These are phyloP conservation scores for Anthracocystis walkeri DNA, from an alignment of 1,284 basidiomycete genomes.

Conservation along the genomic window DNA sequence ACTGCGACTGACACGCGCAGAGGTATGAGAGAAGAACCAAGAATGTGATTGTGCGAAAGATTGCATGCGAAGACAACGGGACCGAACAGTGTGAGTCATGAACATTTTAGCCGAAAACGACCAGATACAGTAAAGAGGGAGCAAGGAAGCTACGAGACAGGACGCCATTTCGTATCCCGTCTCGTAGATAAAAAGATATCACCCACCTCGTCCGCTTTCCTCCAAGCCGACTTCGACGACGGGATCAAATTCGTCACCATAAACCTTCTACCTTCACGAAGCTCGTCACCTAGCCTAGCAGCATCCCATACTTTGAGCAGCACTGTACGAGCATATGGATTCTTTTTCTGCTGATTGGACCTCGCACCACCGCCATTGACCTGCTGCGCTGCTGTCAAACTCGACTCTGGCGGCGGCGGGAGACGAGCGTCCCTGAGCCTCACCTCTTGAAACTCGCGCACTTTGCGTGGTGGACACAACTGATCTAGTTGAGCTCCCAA, in stretches of 20 bases:
- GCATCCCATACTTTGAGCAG: constrained; percentile 60
- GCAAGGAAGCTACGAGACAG: constrained; percentile 2
- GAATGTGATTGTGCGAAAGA: neutral
- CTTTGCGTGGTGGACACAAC: constrained; percentile 80
- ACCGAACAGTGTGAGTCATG: too few species aligned
- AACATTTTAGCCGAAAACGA: too few species aligned
- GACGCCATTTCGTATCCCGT: constrained; percentile 75
- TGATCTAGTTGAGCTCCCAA: constrained; percentile 71
- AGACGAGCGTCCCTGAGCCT: constrained; percentile 77
- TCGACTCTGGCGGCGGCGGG: constrained; percentile 13
- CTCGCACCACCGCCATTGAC: neutral
- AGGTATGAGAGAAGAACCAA: neutral
- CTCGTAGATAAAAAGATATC: constrained; percentile 78
- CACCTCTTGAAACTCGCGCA: constrained; percentile 83
- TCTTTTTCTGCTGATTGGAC: constrained; percentile 18
- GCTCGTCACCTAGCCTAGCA: constrained; percentile 24
- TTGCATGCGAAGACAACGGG: neutral
- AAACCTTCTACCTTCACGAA: constrained; percentile 33
- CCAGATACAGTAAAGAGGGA: too few species aligned
- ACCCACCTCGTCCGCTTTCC: constrained; percentile 73
- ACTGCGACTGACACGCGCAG: neutral
- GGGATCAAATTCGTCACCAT: constrained; percentile 78
- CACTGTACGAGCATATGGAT: constrained; percentile 47
- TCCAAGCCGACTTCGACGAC: constrained; percentile 76
- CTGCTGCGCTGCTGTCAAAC: neutral